Evolutionary conservation across 2,329 filamentous ascomycete species (phyloP), one percentile per base, ranked within the genome.

Genomic region (Paecilomyces sp.): DNA sequence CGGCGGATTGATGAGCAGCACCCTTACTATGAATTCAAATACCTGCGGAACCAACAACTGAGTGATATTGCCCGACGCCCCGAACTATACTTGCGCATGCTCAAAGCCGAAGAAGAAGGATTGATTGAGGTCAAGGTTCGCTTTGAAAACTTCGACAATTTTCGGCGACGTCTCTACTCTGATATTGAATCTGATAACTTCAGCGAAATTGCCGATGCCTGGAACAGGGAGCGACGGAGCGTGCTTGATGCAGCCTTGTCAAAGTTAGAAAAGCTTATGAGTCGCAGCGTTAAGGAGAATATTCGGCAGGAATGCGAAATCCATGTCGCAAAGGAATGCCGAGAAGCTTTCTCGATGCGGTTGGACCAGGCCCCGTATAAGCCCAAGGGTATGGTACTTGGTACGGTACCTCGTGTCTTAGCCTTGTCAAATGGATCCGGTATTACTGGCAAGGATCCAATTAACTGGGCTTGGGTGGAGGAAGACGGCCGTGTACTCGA

Each of bases 11-110:
- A 96, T 67, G 93, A 97, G 62, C 87, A 94, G 25, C 92, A 97
- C 69, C 91, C 92, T 0, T 97, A 95, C 75, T 97, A 97, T 72
- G 94, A 97, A 74, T 91, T 99, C 79, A 96, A 99, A 75, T 99
- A 99, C 68, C 82, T 99, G 22, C 87, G 91, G 64, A 92, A 94
- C 67, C 92, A 97, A 74, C 90, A 90, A 7, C 89, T 97, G 62
- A 80, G 81, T 51, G 89, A 94, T 65, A 84, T 97, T 61, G 89
- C 91, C 2, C 85, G 87, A 57, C 87, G 90, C 57, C 94, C 94
- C 1, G 92, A 97, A 64, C 81, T 96, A 28, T 99, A 94, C 72
- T 79, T 99, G 59, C 93, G 95, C 77, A 99, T 99, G 94, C 86
- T 97, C 74, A 95, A 92, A 73, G 94, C 94, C 1, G 94, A 99